These are phyloP conservation scores for Talaromyces sp. DNA, from an alignment of 2,329 filamentous ascomycete genomes.

Conservation along the genomic window DNA sequence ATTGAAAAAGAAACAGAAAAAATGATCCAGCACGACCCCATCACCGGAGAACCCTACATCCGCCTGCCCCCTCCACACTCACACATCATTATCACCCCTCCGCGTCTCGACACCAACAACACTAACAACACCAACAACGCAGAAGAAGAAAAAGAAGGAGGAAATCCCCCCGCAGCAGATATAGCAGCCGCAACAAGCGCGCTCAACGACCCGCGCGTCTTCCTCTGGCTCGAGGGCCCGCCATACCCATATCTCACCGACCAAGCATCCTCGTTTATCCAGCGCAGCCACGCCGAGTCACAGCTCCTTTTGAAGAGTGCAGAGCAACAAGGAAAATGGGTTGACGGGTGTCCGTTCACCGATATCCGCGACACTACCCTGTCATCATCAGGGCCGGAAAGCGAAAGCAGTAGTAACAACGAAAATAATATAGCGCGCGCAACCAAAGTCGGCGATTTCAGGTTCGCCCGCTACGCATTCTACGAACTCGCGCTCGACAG, in stretches of 20 bases:
- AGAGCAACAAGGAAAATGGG: neutral
- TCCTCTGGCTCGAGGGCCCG: conserved; percentile 17
- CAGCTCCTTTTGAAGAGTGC: neutral
- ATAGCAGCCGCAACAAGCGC: conserved; percentile 10
- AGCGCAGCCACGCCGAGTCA: conserved; percentile 3
- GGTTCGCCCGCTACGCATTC: conserved; percentile 18
- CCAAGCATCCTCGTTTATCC: conserved; percentile 14
- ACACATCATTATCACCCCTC: conserved; percentile 23
- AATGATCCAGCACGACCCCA: conserved; percentile 16
- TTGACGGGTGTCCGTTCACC: conserved; percentile 18
- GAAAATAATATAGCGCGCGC: conserved; percentile 4
- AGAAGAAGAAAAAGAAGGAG: neutral
- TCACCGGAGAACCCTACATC: conserved; percentile 20
- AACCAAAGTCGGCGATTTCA: conserved; percentile 19
- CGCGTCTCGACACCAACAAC: conserved; percentile 7
- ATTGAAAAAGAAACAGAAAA: neutral
- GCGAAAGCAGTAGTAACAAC: neutral
- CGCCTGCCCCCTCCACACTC: conserved; percentile 18
- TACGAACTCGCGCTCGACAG: conserved; percentile 16
- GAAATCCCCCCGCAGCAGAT: conserved; percentile 6
- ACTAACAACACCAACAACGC: neutral
- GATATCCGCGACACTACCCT: conserved; percentile 15
- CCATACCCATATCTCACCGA: conserved; percentile 21
- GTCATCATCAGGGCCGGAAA: neutral
- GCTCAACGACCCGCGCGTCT: conserved; percentile 22